phyloP scores from a whole-genome alignment of 148 eudicot species.

The Camellia lanceoleosa region DNA sequence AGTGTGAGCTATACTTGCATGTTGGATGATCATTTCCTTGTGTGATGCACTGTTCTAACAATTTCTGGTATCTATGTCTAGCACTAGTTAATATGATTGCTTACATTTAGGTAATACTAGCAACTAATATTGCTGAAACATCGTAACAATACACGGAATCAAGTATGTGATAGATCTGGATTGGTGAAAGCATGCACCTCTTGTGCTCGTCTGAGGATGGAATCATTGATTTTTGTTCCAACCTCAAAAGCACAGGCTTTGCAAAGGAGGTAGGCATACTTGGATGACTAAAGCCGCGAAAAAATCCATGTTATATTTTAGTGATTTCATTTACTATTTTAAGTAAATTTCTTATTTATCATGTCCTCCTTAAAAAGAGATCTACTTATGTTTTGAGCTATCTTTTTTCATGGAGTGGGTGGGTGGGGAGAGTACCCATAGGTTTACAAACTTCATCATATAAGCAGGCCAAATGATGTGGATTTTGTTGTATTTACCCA shows the following conservation, averaged over 20 bases:
- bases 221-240: slow-evolving; percentile 67
- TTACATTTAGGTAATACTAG: slow-evolving; percentile 69
- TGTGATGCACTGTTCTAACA: background rate
- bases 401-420: background rate
- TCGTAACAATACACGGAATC: slow-evolving; percentile 96
- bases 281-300: background rate
- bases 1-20: background rate
- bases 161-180: slow-evolving; percentile 95
- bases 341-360: background rate
- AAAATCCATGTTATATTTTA: background rate
- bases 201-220: slow-evolving; percentile 74
- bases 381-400: background rate
- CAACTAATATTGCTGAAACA: slow-evolving; percentile 98
- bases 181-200: slow-evolving; percentile 86
- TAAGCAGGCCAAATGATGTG: slow-evolving; percentile 8
- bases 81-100: slow-evolving; percentile 11
- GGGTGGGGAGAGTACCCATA: background rate
- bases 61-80: background rate
- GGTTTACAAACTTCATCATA: background rate
- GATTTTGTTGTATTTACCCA: background rate
- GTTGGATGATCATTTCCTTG: background rate
- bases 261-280: slow-evolving; percentile 74
- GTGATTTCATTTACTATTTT: background rate
- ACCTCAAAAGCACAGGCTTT: slow-evolving; percentile 97
- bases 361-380: background rate